Evolutionary conservation across 805 yeast genomes (phyloP), one percentile per base, ranked within the genome.

Genomic region (Saturnispora gosingensis): DNA sequence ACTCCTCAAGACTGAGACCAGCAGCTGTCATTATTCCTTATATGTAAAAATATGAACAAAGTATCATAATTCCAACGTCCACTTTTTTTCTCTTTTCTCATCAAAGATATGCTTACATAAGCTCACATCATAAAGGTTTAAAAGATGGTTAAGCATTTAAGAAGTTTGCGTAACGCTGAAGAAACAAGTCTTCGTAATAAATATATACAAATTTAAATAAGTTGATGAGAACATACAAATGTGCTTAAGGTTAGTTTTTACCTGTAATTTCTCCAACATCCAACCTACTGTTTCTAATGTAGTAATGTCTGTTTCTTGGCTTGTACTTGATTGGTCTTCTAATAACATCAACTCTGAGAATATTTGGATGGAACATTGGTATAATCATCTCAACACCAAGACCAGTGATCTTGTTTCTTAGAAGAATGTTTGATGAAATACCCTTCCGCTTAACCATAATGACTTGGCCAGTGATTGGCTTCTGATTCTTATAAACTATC

Each of bases 341-440:
- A 55, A 91, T 67, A 39, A 89, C 67, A 68, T 90, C 97, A 49
- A 91, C 74, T 67, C 83, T 79, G 56, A 81, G 78, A 51, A 93
- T 75, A 50, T 80, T 73, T 7, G 97, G 97, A 55, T 84, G 85
- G 72, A 75, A 91, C 25, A 91, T 69, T 28, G 91, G 90, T 46
- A 89, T 79, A 55, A 91, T 75, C 56, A 83, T 71, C 63, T 91
- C 98, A 47, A 88, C 91, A 52, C 95, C 95, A n/a, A 87, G 70
- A 59, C 85, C 85, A 55, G 83, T 76, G 59, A 88, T 73, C 64
- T 85, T 88, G 65, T 89, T 88, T 73, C 99, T 82, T 56, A 91
- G 67, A 51, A 88, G 70, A n/a, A 91, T 69, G 54, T 85, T 83
- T 16, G 95, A 78, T 44, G 86, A 88, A 43, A 85, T 69, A 39